These are phyloP conservation scores for Oenanthe javanica DNA, from an alignment of 140 eudicot species.

Conservation along the genomic window DNA sequence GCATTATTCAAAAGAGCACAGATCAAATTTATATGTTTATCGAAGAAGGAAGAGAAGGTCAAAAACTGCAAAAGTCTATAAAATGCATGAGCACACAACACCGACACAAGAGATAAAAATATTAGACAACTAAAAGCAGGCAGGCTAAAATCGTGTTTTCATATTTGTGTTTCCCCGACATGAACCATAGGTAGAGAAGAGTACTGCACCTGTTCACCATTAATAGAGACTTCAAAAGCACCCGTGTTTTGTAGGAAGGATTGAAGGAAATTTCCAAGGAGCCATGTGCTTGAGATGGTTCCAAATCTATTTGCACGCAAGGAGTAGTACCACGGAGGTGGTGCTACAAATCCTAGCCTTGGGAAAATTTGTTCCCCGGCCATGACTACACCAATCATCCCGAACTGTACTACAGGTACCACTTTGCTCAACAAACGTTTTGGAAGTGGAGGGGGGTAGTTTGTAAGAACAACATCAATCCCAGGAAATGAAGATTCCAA, in stretches of 20 bases:
- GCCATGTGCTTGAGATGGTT: constrained; percentile 91
- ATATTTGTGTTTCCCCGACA: neutral
- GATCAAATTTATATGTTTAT: neutral
- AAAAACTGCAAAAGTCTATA: neutral
- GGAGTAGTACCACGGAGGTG: constrained; percentile 82
- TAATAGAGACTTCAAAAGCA: constrained; percentile 83
- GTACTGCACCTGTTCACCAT: constrained; percentile 66
- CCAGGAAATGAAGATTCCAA: constrained; percentile 85
- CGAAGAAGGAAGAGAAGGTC: neutral
- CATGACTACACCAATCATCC: constrained; percentile 64
- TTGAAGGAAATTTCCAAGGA: constrained; percentile 89
- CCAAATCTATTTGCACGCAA: constrained; percentile 93
- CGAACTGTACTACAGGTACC: constrained; percentile 80
- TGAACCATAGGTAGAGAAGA: constrained; percentile 3
- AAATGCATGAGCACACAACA: neutral
- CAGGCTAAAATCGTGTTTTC: neutral
- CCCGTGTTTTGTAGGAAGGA: constrained; percentile 80
- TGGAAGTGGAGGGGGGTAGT: constrained; percentile 98
- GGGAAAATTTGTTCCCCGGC: constrained; percentile 96
- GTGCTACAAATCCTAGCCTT: constrained; percentile 72
- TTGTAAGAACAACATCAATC: constrained; percentile 62
- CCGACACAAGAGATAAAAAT: neutral
- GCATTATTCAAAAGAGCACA: neutral
- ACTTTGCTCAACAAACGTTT: constrained; percentile 77
- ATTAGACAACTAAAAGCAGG: neutral